Conservation (phyloP, 1,284 basidiomycete species). For the Moesziomyces parantarcticus region DNA sequence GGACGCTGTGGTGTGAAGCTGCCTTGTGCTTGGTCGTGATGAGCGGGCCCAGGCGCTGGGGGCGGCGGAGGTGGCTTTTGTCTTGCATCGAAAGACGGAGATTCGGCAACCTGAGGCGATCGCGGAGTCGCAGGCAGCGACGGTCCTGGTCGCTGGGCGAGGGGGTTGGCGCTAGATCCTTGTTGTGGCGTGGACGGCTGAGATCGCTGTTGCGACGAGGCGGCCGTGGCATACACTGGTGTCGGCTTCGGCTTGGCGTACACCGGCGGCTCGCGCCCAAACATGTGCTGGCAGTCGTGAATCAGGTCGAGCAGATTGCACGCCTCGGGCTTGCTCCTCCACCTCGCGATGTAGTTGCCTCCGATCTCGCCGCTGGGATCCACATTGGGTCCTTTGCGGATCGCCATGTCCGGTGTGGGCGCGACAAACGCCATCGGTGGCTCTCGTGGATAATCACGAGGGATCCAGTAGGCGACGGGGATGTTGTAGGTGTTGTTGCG, state of each 20-base stretch:
- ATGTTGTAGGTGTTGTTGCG: conserved; percentile 87
- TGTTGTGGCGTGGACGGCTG: conserved; percentile 43
- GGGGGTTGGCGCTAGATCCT: conserved; percentile 3
- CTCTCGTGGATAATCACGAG: conserved; percentile 68
- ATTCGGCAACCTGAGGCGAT: conserved; percentile 10
- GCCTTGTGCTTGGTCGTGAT: conserved; percentile 11
- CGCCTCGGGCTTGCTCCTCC: conserved; percentile 87
- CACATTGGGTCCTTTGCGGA: conserved; percentile 80
- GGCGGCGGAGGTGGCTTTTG: conserved; percentile 37
- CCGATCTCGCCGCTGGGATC: conserved; percentile 84
- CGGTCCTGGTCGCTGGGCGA: conserved; percentile 11
- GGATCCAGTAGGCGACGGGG: conserved; percentile 84
- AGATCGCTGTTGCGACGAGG: conserved; percentile 35
- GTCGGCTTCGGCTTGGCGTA: conserved; percentile 80
- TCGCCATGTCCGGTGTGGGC: conserved; percentile 90
- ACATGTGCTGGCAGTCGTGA: conserved; percentile 80
- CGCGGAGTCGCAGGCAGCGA: conserved; percentile 34
- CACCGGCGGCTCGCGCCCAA: conserved; percentile 86
- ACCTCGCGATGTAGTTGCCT: conserved; percentile 78
- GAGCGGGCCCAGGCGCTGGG: conserved; percentile 14
- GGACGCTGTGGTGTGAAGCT: conserved; percentile 33
- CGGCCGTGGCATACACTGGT: conserved; percentile 47
- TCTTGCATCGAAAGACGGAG: conserved; percentile 15
- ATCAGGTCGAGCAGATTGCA: conserved; percentile 77
- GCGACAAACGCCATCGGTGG: conserved; percentile 93